Base-by-base conservation (phyloP, 202 grass and related monocot species). In the Eragrostis tef region DNA sequence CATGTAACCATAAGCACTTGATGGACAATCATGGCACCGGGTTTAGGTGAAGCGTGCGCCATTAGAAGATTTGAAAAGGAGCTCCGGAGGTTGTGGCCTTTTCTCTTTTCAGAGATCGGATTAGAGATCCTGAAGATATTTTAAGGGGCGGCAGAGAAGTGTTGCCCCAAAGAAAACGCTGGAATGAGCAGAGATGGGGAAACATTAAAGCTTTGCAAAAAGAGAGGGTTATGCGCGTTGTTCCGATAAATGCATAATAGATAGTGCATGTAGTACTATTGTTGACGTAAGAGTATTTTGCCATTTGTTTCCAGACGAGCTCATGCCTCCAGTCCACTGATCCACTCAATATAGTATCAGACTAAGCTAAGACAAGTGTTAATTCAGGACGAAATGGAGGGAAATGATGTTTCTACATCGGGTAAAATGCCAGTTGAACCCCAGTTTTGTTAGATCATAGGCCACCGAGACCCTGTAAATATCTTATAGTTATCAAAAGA, bases 121-220 rank as follows among this genome's bases (percentile, higher is more conserved):
- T 43, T 41, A 47, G 53, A 70, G 74, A 84, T 52, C 21, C 20
- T 12, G 4, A 1, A 3, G 42, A 49, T 84, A 77, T 77, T 84
- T 26, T 84, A 78, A 17, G 50, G 45, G 7, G 3, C 13, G 43
- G 41, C 5, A 76, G 39, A 76, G 39, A 57, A 27, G 26, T n/a
- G 17, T 48, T 34, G 51, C 62, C 46, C n/a, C 6, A 31, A 81
- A 31, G 15, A 20, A 63, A 77, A n/a, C 16, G 5, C 19, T 9
- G 22, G 27, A 4, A 77, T 61, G 39, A 58, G 24, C 43, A 39
- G 34, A 39, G 34, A 16, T 27, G 39, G 20, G 10, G 42, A 47
- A 59, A 22, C 31, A 29, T 16, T n/a, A 56, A 74, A 56, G 6
- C 10, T 74, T n/a, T 48, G 44, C 75, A 31, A 49, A 39, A 77